Base-by-base conservation (phyloP, 2,329 filamentous ascomycete genomes). In the Peltaster fructicola region DNA sequence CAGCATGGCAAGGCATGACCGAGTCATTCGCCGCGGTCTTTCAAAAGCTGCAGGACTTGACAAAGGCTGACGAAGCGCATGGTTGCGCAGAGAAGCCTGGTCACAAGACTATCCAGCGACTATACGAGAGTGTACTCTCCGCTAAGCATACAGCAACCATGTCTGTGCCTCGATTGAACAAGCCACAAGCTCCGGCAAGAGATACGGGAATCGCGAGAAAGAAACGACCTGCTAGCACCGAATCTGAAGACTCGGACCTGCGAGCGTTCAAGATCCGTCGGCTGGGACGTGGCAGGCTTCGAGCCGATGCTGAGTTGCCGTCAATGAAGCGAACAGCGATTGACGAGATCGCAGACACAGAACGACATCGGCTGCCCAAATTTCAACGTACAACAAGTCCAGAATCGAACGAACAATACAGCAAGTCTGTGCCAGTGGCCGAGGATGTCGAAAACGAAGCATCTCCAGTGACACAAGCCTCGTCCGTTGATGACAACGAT, bases 21-120 rank as follows among this genome's bases (percentile, higher is more conserved):
- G 36, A 39, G 15, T 29, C 31, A 2, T 47, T 41, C 29, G 32
- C 32, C 24, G 29, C 34, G 7, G 31, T 47, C 26, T 46, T 47
- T 32, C 27, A 31, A 14, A 29, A 41, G 20, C 22, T 47, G 18
- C 32, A 30, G 11, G 30, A 28, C 10, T 25, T 44, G 19, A 43
- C 36, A 3, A 26, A 25, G 13, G 26, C 20, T n/a, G 43, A 40
- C 6, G 35, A 35, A 14, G 23, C 33, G 14, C 19, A 27, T 6
- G 40, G 32, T 3, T 25, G 28, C 14, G 24, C 29, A 8, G 43
- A 29, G 14, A 22, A 30, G 11, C 25, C 19, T 8, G 18, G 24
- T 8, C 23, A 12, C 5, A 23, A 23, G n/a, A 17, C 17, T 4
- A 8, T 7, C 2, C 15, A 23, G 14, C n/a, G n/a, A n/a, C n/a